These are phyloP conservation scores for Diacronema lutheri DNA, from an alignment of 78 protist genomes.

Conservation along the genomic window DNA sequence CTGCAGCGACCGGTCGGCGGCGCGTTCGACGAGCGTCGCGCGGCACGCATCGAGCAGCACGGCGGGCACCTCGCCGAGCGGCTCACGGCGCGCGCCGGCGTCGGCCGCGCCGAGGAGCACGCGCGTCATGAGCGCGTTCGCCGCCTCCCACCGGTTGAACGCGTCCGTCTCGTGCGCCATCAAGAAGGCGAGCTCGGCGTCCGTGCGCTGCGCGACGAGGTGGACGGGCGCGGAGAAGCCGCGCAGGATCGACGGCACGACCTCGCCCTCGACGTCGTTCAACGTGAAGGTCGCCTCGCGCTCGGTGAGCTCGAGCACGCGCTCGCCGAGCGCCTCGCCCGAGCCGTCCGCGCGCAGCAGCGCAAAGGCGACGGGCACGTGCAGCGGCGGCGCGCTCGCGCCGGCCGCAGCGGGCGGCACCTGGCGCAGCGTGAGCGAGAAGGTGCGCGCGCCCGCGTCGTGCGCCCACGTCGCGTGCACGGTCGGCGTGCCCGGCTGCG, in stretches of 20 bases:
- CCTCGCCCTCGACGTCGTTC: not conserved
- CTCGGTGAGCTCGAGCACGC: not conserved
- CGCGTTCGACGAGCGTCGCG: not conserved
- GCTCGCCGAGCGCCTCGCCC: not conserved
- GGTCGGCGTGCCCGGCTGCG: conserved; percentile 26
- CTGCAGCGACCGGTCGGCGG: conserved; percentile 2
- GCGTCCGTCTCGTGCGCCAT: conserved; percentile 19
- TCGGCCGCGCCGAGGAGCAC: not conserved
- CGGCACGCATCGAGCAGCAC: not conserved
- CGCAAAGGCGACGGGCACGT: conserved; percentile 1
- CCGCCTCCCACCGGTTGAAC: conserved; percentile 42
- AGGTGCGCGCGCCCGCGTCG: not conserved
- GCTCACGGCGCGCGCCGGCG: too few relatives aligned
- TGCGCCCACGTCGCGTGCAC: not conserved
- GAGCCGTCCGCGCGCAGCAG: not conserved
- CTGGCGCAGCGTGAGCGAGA: conserved; percentile 23
- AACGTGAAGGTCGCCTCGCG: not conserved
- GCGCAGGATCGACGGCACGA: conserved; percentile 19
- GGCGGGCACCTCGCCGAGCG: not conserved
- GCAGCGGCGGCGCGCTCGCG: conserved; percentile 13
- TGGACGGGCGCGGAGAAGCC: conserved; percentile 38
- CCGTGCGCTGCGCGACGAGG: not conserved
- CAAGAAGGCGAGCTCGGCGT: not conserved
- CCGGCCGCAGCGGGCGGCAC: conserved; percentile 8
- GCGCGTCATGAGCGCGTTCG: not conserved